A percentile compares a stretch with the other conserved stretches of the same genome.
Conservation (phyloP, 1,139 yeast genomes). For the Scheffersomyces insectosa region DNA sequence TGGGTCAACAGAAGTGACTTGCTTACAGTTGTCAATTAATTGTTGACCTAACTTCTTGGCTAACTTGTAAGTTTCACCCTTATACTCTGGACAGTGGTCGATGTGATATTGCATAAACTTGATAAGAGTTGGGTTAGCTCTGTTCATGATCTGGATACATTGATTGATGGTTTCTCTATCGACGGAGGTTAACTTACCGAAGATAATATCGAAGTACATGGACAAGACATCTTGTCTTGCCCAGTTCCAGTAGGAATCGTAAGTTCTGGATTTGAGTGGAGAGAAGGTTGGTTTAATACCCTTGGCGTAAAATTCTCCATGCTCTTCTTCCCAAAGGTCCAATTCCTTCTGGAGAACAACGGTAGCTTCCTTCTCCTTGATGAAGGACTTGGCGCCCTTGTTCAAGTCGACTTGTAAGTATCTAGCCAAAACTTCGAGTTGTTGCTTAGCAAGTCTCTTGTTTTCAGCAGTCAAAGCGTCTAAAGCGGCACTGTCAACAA, state of each 20-base stretch:
- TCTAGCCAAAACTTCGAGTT: conserved; percentile 90
- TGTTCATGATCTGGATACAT: conserved; percentile 96
- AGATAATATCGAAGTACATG: conserved; percentile 93
- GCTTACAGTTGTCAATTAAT: conserved; percentile 92
- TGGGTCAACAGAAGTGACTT: conserved; percentile 77
- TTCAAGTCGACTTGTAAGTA: conserved; percentile 91
- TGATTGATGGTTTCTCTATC: conserved; percentile 96
- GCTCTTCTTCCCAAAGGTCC: conserved; percentile 91
- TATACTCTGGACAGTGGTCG: conserved; percentile 85
- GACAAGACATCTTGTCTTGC: conserved; percentile 95
- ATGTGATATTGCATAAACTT: conserved; percentile 97
- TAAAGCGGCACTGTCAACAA: conserved; percentile 92
- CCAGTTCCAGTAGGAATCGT: conserved; percentile 99
- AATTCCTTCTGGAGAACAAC: conserved; percentile 82
- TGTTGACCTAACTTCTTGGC: conserved; percentile 91
- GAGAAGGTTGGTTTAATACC: conserved; percentile 93
- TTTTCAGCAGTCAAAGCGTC: conserved; percentile 93
- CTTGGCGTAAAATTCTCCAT: conserved; percentile 91
- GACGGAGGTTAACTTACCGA: conserved; percentile 85
- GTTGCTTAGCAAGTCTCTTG: conserved; percentile 88
- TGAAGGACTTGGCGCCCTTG: conserved; percentile 82
- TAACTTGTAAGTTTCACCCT: conserved; percentile 86
- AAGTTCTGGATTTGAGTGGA: conserved; percentile 88
- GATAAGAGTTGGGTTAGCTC: conserved; percentile 90
- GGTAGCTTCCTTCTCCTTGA: conserved; percentile 87